These are phyloP conservation scores for Grifola frondosa DNA, from an alignment of 1,284 basidiomycete genomes.

Conservation along the genomic window DNA sequence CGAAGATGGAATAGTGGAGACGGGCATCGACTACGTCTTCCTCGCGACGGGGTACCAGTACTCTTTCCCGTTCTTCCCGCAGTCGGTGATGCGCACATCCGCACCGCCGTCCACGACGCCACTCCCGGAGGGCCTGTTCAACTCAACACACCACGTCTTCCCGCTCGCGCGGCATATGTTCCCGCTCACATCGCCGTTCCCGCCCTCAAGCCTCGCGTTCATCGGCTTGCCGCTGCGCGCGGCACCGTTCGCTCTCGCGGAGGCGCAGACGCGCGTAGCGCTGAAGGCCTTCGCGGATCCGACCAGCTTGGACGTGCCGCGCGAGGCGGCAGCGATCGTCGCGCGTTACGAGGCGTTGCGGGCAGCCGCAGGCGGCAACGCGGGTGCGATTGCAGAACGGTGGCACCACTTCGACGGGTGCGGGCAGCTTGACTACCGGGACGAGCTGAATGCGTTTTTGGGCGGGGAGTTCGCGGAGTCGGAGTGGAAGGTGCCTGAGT, in stretches of 20 bases:
- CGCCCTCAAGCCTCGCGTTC: constrained; percentile 59
- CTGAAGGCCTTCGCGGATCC: constrained; percentile 55
- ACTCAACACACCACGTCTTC: constrained; percentile 63
- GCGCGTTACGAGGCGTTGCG: constrained; percentile 47
- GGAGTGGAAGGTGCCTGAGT: constrained; percentile 42
- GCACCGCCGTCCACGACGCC: constrained; percentile 43
- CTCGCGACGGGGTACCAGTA: constrained; percentile 75
- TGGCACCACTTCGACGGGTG: constrained; percentile 53
- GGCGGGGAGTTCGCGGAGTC: constrained; percentile 31
- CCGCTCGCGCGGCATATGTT: constrained; percentile 60
- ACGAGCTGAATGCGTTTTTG: constrained; percentile 52
- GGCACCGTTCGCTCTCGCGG: constrained; percentile 63
- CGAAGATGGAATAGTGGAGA: constrained; percentile 56
- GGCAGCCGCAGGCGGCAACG: constrained; percentile 14
- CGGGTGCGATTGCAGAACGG: constrained; percentile 42
- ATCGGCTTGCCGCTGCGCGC: constrained; percentile 57
- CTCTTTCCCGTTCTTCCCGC: constrained; percentile 59
- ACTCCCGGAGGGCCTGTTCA: constrained; percentile 51
- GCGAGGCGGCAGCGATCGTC: constrained; percentile 47
- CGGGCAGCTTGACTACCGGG: constrained; percentile 71
- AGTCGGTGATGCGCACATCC: constrained; percentile 31
- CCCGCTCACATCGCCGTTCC: constrained; percentile 48
- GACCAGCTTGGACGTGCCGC: constrained; percentile 42
- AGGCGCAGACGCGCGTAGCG: constrained; percentile 63
- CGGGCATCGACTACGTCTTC: constrained; percentile 59